These are phyloP conservation scores for Dryas alaskensis DNA, from an alignment of 306 rosid species.

Conservation along the genomic window DNA sequence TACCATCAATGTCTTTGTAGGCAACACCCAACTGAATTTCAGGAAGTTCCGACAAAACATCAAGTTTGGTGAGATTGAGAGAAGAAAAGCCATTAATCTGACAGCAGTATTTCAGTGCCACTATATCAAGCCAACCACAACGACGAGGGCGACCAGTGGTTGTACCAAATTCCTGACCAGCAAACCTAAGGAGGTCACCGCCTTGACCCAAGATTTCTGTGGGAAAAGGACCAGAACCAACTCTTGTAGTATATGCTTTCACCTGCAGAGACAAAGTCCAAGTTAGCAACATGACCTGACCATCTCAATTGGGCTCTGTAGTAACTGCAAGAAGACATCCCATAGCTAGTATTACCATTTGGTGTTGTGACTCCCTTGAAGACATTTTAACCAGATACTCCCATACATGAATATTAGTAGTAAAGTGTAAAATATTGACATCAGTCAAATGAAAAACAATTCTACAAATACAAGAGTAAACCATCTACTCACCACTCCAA, in stretches of 20 bases:
- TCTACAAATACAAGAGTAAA: constrained; percentile 10
- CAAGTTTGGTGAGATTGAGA: constrained; percentile 89
- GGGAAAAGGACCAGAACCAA: constrained; percentile 97
- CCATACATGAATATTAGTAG: background rate
- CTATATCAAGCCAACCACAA: constrained; percentile 97
- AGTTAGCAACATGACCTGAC: constrained; percentile 21
- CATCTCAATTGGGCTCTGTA: constrained; percentile 9
- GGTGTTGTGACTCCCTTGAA: background rate
- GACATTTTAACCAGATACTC: background rate
- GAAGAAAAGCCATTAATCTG: constrained; percentile 90
- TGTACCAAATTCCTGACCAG: constrained; percentile 98
- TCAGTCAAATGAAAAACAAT: background rate
- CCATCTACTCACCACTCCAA: constrained; percentile 76
- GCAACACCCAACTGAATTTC: constrained; percentile 77
- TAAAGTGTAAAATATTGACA: background rate
- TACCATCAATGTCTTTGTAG: constrained; percentile 62
- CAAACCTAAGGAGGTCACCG: constrained; percentile 84
- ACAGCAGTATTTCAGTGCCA: constrained; percentile 66
- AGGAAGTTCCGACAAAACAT: constrained; percentile 73
- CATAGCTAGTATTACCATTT: background rate
- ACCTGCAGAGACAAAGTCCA: constrained; percentile 57
- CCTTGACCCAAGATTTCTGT: constrained; percentile 78
- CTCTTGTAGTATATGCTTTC: constrained; percentile 95
- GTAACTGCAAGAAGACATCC: background rate
- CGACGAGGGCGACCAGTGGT: constrained; percentile 97